Evolutionary conservation across 495 filamentous ascomycete species (phyloP).

Genomic region (Daldinia vernicosa): DNA sequence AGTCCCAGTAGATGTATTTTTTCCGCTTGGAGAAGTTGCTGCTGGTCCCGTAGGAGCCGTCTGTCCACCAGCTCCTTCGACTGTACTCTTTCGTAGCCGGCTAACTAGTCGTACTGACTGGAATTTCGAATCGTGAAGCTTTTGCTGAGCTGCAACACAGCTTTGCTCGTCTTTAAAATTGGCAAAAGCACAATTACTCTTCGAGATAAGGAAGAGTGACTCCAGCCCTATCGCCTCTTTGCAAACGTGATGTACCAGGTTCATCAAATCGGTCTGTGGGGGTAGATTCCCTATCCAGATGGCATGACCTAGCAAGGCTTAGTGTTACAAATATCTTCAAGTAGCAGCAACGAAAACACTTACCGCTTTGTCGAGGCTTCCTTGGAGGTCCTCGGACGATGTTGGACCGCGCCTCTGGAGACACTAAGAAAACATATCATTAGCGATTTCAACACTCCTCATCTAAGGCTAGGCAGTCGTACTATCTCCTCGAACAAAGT

Average conservation of each 20-base stretch:
- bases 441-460: slow-evolving; percentile 16
- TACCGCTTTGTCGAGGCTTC: slow-evolving; percentile 82
- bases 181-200: slow-evolving; percentile 97
- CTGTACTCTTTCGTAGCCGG: slow-evolving; percentile 73
- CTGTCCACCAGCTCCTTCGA: slow-evolving; percentile 58
- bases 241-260: slow-evolving; percentile 90
- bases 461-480: slow-evolving; percentile 15
- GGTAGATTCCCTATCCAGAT: slow-evolving; percentile 98
- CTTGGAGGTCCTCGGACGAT: slow-evolving; percentile 87
- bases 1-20: slow-evolving; percentile 30
- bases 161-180: slow-evolving; percentile 88
- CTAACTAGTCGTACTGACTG: slow-evolving; percentile 92
- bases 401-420: slow-evolving; percentile 48
- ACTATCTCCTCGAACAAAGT: slow-evolving; percentile 32
- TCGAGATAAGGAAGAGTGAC: slow-evolving; percentile 93
- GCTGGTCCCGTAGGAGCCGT: slow-evolving; percentile 65
- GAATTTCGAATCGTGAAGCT: slow-evolving; percentile 93
- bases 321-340: slow-evolving; percentile 12
- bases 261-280: slow-evolving; percentile 77
- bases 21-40: slow-evolving; percentile 42
- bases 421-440: slow-evolving; percentile 41
- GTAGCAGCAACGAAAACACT: slow-evolving; percentile 25
- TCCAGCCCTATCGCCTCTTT: slow-evolving; percentile 83
- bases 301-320: slow-evolving; percentile 71
- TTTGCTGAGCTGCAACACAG: slow-evolving; percentile 78